phyloP scores from a whole-genome alignment of 2,329 filamentous ascomycete species.

The Cordyceps javanica region DNA sequence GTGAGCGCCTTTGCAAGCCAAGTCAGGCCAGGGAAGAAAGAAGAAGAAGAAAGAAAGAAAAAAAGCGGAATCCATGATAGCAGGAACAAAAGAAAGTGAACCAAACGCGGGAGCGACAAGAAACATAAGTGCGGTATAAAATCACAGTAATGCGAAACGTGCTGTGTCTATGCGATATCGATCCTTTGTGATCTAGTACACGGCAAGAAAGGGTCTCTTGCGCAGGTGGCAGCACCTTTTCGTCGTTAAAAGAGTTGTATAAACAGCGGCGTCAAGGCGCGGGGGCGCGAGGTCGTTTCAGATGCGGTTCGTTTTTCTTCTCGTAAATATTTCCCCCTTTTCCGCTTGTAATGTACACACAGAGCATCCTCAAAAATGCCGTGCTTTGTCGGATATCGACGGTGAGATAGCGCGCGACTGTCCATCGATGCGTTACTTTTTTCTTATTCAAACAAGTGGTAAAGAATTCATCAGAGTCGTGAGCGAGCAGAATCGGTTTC shows the following conservation, averaged over 20 bases:
- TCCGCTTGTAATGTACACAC: conserved; percentile 13
- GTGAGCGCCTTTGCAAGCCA: neutral
- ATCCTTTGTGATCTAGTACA: conserved; percentile 14
- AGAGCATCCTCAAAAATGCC: conserved; percentile 1
- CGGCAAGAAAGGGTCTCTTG: conserved; percentile 2
- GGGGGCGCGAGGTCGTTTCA: neutral
- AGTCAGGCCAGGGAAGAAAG: conserved; percentile 15
- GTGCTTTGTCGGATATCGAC: conserved; percentile 1
- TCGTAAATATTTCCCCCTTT: conserved; percentile 7
- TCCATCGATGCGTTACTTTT: conserved; percentile 16
- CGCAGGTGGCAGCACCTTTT: conserved; percentile 10
- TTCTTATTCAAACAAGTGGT: conserved; percentile 28
- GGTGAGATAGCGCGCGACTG: neutral
- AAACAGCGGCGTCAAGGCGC: neutral
- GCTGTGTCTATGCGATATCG: conserved; percentile 15
- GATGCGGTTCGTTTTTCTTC: conserved; percentile 1
- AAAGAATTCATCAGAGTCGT: conserved; percentile 36
- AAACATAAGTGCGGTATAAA: conserved; percentile 18
- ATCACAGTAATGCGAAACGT: conserved; percentile 15
- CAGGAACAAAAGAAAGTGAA: conserved; percentile 6
- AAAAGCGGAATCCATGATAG: conserved; percentile 10
- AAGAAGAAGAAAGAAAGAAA: conserved; percentile 11
- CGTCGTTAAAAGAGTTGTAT: conserved; percentile 11
- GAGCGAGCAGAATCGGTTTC: conserved; percentile 27
- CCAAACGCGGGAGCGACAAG: conserved; percentile 22